Evolutionary conservation across 768 basidiomycete genomes (phyloP).

Genomic region (Phanerochaete sordida): DNA sequence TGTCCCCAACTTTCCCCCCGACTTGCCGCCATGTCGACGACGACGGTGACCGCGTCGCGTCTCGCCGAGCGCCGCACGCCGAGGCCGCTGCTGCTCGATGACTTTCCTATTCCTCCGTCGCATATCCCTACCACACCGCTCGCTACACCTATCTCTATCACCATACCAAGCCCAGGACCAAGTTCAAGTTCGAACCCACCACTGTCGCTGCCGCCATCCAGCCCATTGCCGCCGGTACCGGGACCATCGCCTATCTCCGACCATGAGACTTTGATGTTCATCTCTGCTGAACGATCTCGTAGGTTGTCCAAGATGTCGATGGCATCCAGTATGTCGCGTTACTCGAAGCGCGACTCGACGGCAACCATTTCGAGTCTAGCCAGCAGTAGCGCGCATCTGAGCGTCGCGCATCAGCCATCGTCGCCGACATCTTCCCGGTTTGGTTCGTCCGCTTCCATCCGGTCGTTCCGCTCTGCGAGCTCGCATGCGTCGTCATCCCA

Average conservation of each 20-base stretch:
- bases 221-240: slow-evolving; percentile 64
- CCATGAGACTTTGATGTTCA: slow-evolving; percentile 43
- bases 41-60: slow-evolving; percentile 8
- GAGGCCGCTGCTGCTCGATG: slow-evolving; percentile 27
- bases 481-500: slow-evolving; percentile 25
- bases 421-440: slow-evolving; percentile 22
- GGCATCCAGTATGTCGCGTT: slow-evolving; percentile 20
- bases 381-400: slow-evolving; percentile 11
- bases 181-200: slow-evolving; percentile 45
- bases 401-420: slow-evolving; percentile 5
- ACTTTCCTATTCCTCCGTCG: slow-evolving; percentile 30
- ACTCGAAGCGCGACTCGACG: slow-evolving; percentile 26
- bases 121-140: slow-evolving; percentile 26
- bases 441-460: slow-evolving; percentile 18
- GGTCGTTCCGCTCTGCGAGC: slow-evolving; percentile 24
- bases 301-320: slow-evolving; percentile 31
- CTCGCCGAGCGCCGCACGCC: slow-evolving; percentile 18
- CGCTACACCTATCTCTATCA: slow-evolving; percentile 1
- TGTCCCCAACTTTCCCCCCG: not conserved
- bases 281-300: slow-evolving; percentile 32
- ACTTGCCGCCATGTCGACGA: slow-evolving; percentile 5
- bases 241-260: slow-evolving; percentile 55
- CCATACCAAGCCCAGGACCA: slow-evolving; percentile 12
- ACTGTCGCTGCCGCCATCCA: slow-evolving; percentile 51
- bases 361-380: slow-evolving; percentile 22